Percentiles rank a stretch among this genome's conserved stretches.
These are phyloP conservation scores for Macaranga tanarius DNA, from an alignment of 441 rosid species.

Conservation along the genomic window DNA sequence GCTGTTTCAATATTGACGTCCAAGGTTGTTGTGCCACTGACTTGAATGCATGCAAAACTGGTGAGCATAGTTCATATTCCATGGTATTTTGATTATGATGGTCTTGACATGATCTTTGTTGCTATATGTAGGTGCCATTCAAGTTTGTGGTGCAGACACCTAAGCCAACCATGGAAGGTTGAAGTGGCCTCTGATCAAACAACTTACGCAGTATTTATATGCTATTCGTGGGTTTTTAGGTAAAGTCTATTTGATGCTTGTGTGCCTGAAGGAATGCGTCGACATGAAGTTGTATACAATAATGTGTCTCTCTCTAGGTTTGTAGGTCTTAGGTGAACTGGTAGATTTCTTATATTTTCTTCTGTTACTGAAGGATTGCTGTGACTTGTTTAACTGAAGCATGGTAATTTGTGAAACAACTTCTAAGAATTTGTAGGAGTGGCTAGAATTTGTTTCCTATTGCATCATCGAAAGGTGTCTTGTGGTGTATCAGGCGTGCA, in stretches of 20 bases:
- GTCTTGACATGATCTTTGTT: neutral
- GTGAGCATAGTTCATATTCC: neutral
- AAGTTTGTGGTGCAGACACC: neutral
- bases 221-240: neutral
- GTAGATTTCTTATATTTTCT: neutral
- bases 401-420: neutral
- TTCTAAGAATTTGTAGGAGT: neutral
- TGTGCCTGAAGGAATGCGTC: constrained; percentile 23
- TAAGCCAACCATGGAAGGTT: constrained; percentile 4
- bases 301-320: neutral
- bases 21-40: neutral
- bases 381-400: neutral
- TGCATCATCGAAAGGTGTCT: no score
- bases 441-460: no score
- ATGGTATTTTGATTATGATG: no score
- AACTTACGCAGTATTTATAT: neutral
- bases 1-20: neutral
- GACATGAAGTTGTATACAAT: constrained; percentile 30
- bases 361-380: neutral
- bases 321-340: constrained; percentile 10
- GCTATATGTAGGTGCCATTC: constrained; percentile 17
- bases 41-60: neutral
- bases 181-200: neutral
- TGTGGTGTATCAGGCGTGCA: no score
- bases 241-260: constrained; percentile 12